These are phyloP conservation scores for Danielia oregonensis DNA, from an alignment of 805 yeast species.

Conservation along the genomic window DNA sequence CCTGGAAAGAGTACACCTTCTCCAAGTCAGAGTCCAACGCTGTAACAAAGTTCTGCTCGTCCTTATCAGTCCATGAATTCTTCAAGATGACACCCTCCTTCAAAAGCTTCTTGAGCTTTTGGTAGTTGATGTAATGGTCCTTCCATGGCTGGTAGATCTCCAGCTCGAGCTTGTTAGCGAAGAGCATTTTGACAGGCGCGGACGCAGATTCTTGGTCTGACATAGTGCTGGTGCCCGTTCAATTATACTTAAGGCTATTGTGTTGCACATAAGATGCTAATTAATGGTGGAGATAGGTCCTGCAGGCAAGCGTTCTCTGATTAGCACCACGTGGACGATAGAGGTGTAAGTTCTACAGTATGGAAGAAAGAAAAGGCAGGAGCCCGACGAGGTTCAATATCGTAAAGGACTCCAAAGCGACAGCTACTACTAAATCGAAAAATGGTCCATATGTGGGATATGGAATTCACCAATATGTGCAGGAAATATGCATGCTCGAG, in stretches of 20 bases:
- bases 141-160: constrained; percentile 91
- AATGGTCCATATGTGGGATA: no score
- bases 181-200: constrained; percentile 55
- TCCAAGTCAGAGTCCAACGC: constrained; percentile 67
- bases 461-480: no score
- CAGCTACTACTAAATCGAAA: no score
- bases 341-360: constrained; percentile 7
- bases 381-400: no score
- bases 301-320: not conserved
- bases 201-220: constrained; percentile 4
- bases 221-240: constrained; percentile 2
- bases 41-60: constrained; percentile 66
- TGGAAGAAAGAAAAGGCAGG: no score
- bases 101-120: constrained; percentile 57
- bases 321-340: constrained; percentile 2
- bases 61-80: constrained; percentile 61
- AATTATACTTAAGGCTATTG: not conserved
- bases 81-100: constrained; percentile 59
- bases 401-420: no score
- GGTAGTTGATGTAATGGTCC: constrained; percentile 64
- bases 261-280: not conserved
- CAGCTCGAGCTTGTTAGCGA: constrained; percentile 76
- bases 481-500: no score
- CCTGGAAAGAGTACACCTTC: constrained; percentile 73
- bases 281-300: not conserved